Conservation (phyloP, 1,284 basidiomycete genomes). For the Inonotus obliquus region DNA sequence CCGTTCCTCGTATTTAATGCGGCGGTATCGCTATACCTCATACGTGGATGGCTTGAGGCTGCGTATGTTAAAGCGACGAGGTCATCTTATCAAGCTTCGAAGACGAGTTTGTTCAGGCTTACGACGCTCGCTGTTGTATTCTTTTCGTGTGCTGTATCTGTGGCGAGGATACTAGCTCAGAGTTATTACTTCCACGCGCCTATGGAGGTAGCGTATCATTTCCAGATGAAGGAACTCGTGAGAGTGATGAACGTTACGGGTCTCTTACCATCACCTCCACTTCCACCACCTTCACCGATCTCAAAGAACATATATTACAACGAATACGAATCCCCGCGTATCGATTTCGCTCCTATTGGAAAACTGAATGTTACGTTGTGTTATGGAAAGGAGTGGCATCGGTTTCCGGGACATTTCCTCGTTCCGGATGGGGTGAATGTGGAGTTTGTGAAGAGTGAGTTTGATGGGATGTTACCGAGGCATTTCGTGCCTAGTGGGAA, state of each 20-base stretch:
- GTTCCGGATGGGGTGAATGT: conserved; percentile 81
- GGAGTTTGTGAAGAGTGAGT: conserved; percentile 86
- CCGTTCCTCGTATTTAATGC: conserved; percentile 93
- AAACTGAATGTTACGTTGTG: conserved; percentile 81
- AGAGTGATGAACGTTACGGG: conserved; percentile 72
- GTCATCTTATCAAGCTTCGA: conserved; percentile 86
- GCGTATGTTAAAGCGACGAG: conserved; percentile 68
- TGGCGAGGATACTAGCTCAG: conserved; percentile 77
- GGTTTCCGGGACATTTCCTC: conserved; percentile 89
- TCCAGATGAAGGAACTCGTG: conserved; percentile 80
- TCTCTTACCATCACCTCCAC: conserved; percentile 43
- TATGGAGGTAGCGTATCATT: conserved; percentile 64
- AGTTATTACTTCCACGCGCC: conserved; percentile 92
- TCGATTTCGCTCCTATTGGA: conserved; percentile 68
- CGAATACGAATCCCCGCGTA: conserved; percentile 51
- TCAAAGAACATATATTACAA: conserved; percentile 24
- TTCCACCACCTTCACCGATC: conserved; percentile 29
- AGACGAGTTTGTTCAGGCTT: conserved; percentile 68
- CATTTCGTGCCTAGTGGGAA: conserved; percentile 82
- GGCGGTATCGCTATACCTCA: conserved; percentile 77
- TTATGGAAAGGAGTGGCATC: conserved; percentile 93
- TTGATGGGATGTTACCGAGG: conserved; percentile 85
- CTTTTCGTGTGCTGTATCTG: conserved; percentile 62
- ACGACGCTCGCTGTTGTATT: conserved; percentile 71
- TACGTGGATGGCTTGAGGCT: conserved; percentile 84